Base-by-base conservation (phyloP, 2,329 filamentous ascomycete species). In the Cladorrhinum sp. region DNA sequence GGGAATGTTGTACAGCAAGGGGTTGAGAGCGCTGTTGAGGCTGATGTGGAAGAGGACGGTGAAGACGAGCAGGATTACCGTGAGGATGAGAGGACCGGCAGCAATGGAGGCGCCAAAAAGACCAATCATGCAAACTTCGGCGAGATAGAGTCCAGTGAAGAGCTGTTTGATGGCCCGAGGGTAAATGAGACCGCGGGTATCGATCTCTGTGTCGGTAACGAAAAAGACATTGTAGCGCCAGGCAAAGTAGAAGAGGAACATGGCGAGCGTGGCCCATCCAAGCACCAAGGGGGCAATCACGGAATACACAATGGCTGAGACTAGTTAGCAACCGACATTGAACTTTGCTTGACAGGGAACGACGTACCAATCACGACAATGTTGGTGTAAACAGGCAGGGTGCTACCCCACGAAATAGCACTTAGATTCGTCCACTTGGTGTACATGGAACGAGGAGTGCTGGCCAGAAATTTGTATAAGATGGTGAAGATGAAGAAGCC, bases 161-260 rank as follows among this genome's bases (percentile, higher is more conserved):
- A 96, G 85, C 61, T 97, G 93, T 73, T 96, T 88, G 56, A 98
- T 79, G 1, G 91, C 93, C n/a, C 88, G 88, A 1, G 91, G 89
- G 71, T 96, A 97, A 67, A 91, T 87, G 14, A 94, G 83, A 16
- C 94, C 93, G 71, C 96, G 91, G 39, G 91, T 96, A 72, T 97
- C 92, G 69, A 96, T 87, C 62, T 85, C 78, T 8, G 90, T 86
- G 71, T 96, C 90, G 55, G 87, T 89, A 36, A 96, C 92, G 73
- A 91, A 97, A 55, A 97, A 82, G 59, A 98, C 76, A 72, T 96
- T 96, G 81, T 98, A 96, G 18, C 90, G 86, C 80, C 92, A 96
- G 53, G 92, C 90, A 57, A 94, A 79, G 73, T 96, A 96, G 75
- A 96, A 93, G 48, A 95, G 79, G 21, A 82, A 85, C 62, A 97